These are phyloP conservation scores for Gracilaria vermiculophylla DNA, from an alignment of 23 red algal genomes.

Conservation along the genomic window DNA sequence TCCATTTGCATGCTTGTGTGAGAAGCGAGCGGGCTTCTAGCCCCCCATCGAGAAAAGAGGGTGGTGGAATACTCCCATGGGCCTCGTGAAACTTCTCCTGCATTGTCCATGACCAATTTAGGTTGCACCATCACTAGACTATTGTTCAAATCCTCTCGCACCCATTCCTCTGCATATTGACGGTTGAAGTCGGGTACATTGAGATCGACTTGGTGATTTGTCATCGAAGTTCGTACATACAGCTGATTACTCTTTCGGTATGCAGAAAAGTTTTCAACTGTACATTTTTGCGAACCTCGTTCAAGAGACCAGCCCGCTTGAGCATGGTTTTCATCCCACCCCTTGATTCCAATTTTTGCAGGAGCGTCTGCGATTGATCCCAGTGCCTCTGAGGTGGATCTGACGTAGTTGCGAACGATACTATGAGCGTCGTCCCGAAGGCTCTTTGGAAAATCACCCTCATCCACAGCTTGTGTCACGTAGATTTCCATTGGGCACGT, in stretches of 20 bases:
- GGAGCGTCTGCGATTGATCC: neutral
- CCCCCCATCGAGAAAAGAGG: constrained; percentile 6
- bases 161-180: constrained; percentile 19
- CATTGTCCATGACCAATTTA: neutral
- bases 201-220: constrained; percentile 21
- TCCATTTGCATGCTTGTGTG: constrained; percentile 6
- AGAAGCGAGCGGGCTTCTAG: neutral
- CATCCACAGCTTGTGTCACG: neutral
- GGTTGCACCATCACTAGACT: constrained; percentile 23
- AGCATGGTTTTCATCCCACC: neutral
- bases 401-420: neutral
- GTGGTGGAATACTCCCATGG: constrained; percentile 11
- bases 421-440: neutral
- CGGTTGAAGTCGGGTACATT: constrained; percentile 31
- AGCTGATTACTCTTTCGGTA: neutral
- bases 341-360: neutral
- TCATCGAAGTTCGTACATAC: neutral
- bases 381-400: neutral
- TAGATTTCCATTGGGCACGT: constrained; percentile 11
- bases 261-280: neutral
- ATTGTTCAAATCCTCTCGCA: neutral
- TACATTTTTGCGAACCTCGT: neutral
- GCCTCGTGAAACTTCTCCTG: neutral
- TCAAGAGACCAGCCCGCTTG: neutral
- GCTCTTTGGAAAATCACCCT: neutral